These are phyloP conservation scores for Penicillium maclennaniae DNA, from an alignment of 495 filamentous ascomycete species.

Conservation along the genomic window DNA sequence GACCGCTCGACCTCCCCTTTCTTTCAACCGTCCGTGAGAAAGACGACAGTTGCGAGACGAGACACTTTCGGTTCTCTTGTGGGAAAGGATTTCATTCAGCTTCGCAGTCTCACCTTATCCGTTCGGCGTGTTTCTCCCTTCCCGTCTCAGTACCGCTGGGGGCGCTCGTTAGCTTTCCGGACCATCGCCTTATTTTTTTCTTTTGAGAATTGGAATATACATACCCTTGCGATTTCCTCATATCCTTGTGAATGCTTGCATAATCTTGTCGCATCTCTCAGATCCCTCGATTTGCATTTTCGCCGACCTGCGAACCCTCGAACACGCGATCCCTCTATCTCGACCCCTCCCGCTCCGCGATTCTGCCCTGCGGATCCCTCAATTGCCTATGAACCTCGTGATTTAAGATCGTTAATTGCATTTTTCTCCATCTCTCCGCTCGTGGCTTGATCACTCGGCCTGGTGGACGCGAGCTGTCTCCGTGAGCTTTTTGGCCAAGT, in stretches of 20 bases:
- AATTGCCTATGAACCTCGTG: constrained; percentile 18
- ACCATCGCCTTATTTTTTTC: constrained; percentile 8
- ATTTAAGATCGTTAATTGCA: constrained; percentile 11
- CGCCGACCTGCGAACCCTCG: not conserved
- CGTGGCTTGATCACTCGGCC: not conserved
- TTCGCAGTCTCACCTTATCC: not conserved
- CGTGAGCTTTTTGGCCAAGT: constrained; percentile 16
- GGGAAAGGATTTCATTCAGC: no score
- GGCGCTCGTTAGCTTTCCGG: constrained; percentile 11
- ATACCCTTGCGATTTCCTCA: constrained; percentile 7
- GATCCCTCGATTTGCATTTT: not conserved
- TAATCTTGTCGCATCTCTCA: not conserved
- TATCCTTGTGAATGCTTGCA: not conserved
- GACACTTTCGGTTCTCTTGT: not conserved
- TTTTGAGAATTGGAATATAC: constrained; percentile 11
- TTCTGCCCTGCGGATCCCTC: constrained; percentile 15
- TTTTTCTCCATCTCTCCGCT: not conserved
- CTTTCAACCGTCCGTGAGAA: not conserved
- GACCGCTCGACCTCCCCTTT: constrained; percentile 28
- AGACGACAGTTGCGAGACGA: not conserved
- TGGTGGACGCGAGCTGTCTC: not conserved
- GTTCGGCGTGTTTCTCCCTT: not conserved
- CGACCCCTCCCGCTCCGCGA: constrained; percentile 18
- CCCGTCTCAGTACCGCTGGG: constrained; percentile 5
- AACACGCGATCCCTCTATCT: constrained; percentile 12